phyloP scores from a whole-genome alignment of 345 rosid genomes.

The Excoecaria cochinchinensis region DNA sequence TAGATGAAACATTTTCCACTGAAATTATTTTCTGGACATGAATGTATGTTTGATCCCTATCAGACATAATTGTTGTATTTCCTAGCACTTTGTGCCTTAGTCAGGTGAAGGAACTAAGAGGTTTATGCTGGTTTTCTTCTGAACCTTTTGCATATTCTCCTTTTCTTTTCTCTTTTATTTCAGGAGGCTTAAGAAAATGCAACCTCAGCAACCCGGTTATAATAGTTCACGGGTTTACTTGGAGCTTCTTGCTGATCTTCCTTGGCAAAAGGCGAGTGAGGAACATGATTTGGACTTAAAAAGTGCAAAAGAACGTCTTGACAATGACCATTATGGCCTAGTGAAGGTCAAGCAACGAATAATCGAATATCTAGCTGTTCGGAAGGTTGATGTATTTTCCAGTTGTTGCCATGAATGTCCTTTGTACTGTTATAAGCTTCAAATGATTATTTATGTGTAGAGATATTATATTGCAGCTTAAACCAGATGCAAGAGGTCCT shows the following conservation, averaged over 20 bases:
- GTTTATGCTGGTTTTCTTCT: conserved; percentile 8
- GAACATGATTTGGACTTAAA: conserved; percentile 82
- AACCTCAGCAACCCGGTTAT: conserved; percentile 99
- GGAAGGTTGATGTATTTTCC: conserved; percentile 61
- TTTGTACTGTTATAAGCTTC: conserved; percentile 7
- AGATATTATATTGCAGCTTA: conserved; percentile 61
- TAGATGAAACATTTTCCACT: neutral
- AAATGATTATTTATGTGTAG: conserved; percentile 27
- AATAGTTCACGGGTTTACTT: conserved; percentile 92
- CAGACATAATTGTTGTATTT: neutral
- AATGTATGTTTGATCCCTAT: conserved; percentile 1
- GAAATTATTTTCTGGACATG: neutral
- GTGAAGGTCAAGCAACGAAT: conserved; percentile 92
- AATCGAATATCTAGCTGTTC: conserved; percentile 97
- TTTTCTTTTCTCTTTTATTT: conserved; percentile 15
- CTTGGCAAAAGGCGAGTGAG: conserved; percentile 91
- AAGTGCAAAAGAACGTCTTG: conserved; percentile 91
- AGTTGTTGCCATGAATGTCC: conserved; percentile 12
- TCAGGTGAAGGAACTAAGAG: neutral
- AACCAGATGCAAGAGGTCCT: conserved; percentile 99
- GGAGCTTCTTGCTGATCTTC: conserved; percentile 97
- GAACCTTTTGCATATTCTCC: neutral
- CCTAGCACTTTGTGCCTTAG: neutral
- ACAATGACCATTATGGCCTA: conserved; percentile 90
- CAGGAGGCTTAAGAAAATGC: conserved; percentile 99